Evolutionary conservation across 805 yeast genomes (phyloP), one percentile per base, ranked within the genome.

Genomic region (Saccharomycopsis vini): DNA sequence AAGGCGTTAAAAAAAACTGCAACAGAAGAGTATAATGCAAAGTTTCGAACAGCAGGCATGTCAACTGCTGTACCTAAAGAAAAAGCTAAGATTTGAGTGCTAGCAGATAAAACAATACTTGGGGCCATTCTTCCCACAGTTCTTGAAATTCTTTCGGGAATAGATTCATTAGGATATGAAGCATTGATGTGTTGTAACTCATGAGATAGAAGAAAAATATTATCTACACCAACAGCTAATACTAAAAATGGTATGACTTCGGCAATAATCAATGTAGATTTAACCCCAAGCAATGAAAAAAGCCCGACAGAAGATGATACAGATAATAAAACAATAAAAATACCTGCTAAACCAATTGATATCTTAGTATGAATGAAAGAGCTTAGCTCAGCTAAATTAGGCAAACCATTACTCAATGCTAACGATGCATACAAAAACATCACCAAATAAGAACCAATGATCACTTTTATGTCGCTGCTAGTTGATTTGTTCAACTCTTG

Each of bases 1-100:
- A 77, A 35, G 1, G 90, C 79, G 58, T 90, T 89, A 53, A 85
- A 64, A 4, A 82, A 55, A 2, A 90, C 80, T 0, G 97, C 90
- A 15, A 87, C 82, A 0, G 95, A 89, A 5, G 95, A 85, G 56
- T 86, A 92, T 12, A 83, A 62, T 0, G 98, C 97, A 68, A 90
- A 90, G 60, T 89, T 92, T 50, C 81, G 72, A 16, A 90, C 97
- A 0, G 97, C 97, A 1, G 97, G 97, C 97, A 92, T 92, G 10
- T 80, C 72, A 5, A 92, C 97, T 3, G 69, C 61, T 1, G 94
- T 69, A 0, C 95, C 95, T 34, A 90, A 64, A 5, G 77, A 61
- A 55, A 90, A 88, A 55, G 95, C 84, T 6, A 77, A 66, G n/a
- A 80, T 68, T 55, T 92, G 97, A 37, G 89, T 75, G 1, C 78